Evolutionary conservation across 2,329 filamentous ascomycete species (phyloP).

Genomic region (Ceratocystis diversiconidia): DNA sequence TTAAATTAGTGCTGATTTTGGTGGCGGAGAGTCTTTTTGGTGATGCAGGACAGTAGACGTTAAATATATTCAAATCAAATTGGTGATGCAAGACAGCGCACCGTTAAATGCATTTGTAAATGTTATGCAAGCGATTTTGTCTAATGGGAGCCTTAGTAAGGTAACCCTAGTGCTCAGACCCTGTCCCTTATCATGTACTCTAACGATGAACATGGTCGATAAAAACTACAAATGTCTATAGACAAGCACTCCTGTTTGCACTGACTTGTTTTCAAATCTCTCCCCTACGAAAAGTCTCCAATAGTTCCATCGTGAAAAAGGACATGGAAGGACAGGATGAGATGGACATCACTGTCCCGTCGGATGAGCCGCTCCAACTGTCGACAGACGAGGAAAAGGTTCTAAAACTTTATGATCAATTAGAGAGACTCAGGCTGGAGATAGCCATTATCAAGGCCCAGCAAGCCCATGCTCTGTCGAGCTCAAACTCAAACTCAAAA

Average conservation of each 20-base stretch:
- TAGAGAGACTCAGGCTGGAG: constrained; percentile 59
- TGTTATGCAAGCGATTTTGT: too few relatives aligned
- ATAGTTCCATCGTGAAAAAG: neutral
- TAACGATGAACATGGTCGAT: too few relatives aligned
- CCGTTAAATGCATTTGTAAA: too few relatives aligned
- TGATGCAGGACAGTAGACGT: too few relatives aligned
- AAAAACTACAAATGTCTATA: too few relatives aligned
- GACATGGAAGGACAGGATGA: constrained; percentile 7
- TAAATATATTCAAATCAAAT: too few relatives aligned
- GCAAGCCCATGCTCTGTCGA: constrained; percentile 17
- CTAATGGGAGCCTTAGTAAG: too few relatives aligned
- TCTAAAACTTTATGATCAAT: constrained; percentile 54
- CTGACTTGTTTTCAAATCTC: neutral
- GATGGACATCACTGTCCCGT: constrained; percentile 8
- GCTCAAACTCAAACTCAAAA: neutral
- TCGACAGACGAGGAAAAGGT: constrained; percentile 52
- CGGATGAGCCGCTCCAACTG: constrained; percentile 34
- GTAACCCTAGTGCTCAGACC: too few relatives aligned
- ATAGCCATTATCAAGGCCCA: constrained; percentile 48
- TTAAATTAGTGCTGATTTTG: too few relatives aligned
- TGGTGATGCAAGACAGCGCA: too few relatives aligned
- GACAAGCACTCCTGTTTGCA: neutral
- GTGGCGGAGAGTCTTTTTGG: too few relatives aligned
- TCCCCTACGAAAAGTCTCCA: neutral
- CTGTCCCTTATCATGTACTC: too few relatives aligned